Conservation (phyloP, 441 rosid genomes). For the Gossypium trilobum region DNA sequence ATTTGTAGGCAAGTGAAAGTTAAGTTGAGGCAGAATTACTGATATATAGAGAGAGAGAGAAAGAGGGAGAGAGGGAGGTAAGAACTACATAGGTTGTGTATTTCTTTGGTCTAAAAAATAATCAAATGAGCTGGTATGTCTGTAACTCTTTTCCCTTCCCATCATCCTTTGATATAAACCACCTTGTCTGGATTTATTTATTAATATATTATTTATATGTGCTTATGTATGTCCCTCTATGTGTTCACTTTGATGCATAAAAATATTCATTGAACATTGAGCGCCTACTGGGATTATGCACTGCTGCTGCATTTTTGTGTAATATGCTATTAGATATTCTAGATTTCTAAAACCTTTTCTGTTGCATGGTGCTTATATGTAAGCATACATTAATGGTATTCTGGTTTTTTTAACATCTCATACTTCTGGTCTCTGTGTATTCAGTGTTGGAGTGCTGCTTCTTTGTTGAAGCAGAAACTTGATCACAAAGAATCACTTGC, state of each 20-base stretch:
- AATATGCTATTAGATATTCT: not conserved
- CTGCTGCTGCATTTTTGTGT: not conserved
- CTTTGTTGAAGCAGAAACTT: slow-evolving; percentile 55
- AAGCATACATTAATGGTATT: not conserved
- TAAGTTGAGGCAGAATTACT: not conserved
- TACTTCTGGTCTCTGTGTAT: slow-evolving; percentile 9
- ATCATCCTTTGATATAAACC: not conserved
- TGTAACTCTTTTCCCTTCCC: not conserved
- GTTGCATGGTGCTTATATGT: not conserved
- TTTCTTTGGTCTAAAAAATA: not conserved
- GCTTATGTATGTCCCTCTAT: not conserved
- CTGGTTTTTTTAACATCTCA: not conserved
- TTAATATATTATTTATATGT: not conserved
- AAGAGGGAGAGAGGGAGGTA: not conserved
- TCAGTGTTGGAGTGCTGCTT: slow-evolving; percentile 80
- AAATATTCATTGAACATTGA: not conserved
- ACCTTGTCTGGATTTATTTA: not conserved
- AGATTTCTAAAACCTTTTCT: not conserved
- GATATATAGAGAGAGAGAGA: no score
- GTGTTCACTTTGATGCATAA: not conserved
- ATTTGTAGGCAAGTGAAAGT: not conserved
- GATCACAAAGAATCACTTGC: slow-evolving; percentile 57
- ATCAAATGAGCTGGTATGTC: not conserved
- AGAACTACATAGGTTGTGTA: not conserved
- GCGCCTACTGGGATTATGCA: not conserved